These are phyloP conservation scores for Sporobolus alterniflorus DNA, from an alignment of 202 grass and related monocot species.

Conservation along the genomic window DNA sequence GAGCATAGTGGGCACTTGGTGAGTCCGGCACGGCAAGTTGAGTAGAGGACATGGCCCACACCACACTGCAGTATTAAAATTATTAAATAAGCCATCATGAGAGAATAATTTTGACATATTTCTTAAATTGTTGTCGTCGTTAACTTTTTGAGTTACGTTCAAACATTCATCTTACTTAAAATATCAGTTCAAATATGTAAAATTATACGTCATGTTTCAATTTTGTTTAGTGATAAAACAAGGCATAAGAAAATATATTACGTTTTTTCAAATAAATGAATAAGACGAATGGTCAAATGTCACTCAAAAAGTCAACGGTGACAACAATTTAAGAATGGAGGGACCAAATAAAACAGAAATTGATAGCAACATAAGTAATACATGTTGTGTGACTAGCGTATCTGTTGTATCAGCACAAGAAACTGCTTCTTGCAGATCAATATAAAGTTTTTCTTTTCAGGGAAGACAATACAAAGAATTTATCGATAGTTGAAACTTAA, in stretches of 20 bases:
- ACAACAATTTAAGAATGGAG: no score
- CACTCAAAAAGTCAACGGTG: no score
- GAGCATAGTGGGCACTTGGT: constrained; percentile 25
- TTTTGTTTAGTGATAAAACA: no score
- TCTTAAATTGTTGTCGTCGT: no score
- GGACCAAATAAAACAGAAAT: background rate
- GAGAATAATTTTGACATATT: background rate
- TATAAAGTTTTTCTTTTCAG: background rate
- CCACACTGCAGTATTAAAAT: constrained; percentile 9
- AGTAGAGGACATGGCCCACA: constrained; percentile 37
- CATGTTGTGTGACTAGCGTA: background rate
- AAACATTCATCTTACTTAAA: no score
- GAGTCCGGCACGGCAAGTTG: background rate
- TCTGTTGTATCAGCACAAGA: background rate
- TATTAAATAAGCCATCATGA: background rate
- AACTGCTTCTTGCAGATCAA: background rate
- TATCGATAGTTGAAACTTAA: background rate
- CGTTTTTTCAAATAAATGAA: no score
- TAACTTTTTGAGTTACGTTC: no score
- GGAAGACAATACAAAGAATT: background rate
- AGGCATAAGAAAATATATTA: no score
- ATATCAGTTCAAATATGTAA: no score
- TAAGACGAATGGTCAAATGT: no score
- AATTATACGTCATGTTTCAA: no score
- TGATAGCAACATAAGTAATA: background rate